phyloP scores from a whole-genome alignment of 805 yeast species.

The Kuraishia piskuri region DNA sequence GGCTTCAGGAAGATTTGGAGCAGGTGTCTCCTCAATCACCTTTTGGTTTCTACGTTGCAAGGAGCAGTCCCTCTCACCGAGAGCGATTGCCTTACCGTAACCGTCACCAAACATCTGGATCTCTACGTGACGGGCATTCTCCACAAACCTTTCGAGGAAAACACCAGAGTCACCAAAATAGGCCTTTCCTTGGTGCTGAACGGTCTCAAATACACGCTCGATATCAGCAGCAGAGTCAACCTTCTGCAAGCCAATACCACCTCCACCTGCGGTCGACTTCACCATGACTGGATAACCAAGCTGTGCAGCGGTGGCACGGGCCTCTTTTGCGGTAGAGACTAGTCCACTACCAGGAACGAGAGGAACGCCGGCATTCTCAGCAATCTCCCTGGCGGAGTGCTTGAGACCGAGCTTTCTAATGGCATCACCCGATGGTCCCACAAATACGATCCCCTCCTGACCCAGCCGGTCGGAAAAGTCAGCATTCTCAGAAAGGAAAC shows the following conservation, averaged over 20 bases:
- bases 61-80: constrained; percentile 97
- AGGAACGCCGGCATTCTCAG: constrained; percentile 87
- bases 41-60: constrained; percentile 96
- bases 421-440: constrained; percentile 95
- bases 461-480: constrained; percentile 88
- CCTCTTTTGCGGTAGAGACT: constrained; percentile 64
- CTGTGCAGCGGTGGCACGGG: constrained; percentile 61
- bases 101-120: constrained; percentile 97
- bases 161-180: constrained; percentile 96
- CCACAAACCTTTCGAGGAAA: constrained; percentile 89
- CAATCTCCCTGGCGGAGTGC: constrained; percentile 95
- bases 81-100: constrained; percentile 80
- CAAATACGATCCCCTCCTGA: constrained; percentile 77
- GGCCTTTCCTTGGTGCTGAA: constrained; percentile 86
- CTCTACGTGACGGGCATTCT: constrained; percentile 93
- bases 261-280: constrained; percentile 98
- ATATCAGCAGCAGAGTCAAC: constrained; percentile 80
- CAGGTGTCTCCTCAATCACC: constrained; percentile 95
- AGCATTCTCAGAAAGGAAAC: constrained; percentile 93
- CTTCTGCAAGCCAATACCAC: constrained; percentile 95
- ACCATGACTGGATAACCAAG: constrained; percentile 91
- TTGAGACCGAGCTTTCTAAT: constrained; percentile 86
- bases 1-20: constrained; percentile 80
- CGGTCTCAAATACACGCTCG: constrained; percentile 79
- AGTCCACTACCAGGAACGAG: constrained; percentile 96